Conservation (phyloP, 1,139 yeast species). For the Kurtzmaniella quercitrusa region DNA sequence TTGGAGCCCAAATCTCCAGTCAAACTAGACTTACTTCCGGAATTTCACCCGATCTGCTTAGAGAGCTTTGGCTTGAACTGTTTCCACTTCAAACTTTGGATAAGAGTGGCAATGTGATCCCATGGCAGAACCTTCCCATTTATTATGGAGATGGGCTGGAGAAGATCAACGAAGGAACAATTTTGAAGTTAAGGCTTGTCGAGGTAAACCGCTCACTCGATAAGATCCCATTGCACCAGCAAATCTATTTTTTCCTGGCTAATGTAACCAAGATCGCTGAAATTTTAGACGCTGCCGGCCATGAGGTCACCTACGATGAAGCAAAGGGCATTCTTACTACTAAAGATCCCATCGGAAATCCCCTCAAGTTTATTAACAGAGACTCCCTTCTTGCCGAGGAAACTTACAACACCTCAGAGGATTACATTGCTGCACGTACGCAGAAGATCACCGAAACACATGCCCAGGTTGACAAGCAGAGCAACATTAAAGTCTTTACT, state of each 20-base stretch:
- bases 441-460: constrained; percentile 14
- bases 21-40: constrained; percentile 41
- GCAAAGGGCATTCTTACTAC: constrained; percentile 22
- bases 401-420: constrained; percentile 26
- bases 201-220: constrained; percentile 17
- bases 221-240: constrained; percentile 9
- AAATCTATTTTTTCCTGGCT: constrained; percentile 50
- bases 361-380: constrained; percentile 39
- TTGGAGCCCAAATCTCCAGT: constrained; percentile 17
- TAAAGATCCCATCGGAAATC: constrained; percentile 58
- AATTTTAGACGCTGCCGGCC: constrained; percentile 17
- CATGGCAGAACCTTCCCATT: constrained; percentile 54
- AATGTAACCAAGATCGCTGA: constrained; percentile 34
- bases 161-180: constrained; percentile 25
- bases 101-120: constrained; percentile 44
- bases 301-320: constrained; percentile 12
- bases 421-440: constrained; percentile 21
- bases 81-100: constrained; percentile 57
- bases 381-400: constrained; percentile 26
- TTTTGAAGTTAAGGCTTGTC: constrained; percentile 57
- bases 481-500: background rate
- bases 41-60: constrained; percentile 58
- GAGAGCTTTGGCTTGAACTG: constrained; percentile 68
- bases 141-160: constrained; percentile 48
- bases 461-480: constrained; percentile 10